These are phyloP conservation scores for Fusarium tupiense DNA, from an alignment of 2,329 filamentous ascomycete species.

Conservation along the genomic window DNA sequence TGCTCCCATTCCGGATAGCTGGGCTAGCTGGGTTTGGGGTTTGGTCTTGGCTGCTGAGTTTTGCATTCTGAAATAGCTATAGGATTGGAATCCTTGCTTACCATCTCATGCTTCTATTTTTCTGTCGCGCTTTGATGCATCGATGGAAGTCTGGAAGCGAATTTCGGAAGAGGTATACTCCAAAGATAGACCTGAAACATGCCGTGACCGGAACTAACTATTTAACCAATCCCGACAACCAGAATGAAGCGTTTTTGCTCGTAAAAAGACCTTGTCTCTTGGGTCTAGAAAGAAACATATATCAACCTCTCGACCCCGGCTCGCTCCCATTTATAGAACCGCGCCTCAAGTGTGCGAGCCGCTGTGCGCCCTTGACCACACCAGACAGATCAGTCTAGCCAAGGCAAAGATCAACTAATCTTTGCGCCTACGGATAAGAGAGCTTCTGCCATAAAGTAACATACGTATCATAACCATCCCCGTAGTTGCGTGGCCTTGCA, in stretches of 20 bases:
- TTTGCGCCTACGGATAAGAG: constrained; percentile 6
- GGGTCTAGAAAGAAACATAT: not conserved
- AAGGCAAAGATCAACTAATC: constrained; percentile 6
- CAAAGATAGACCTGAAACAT: constrained; percentile 1
- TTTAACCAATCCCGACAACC: not conserved
- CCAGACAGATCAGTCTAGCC: constrained; percentile 6
- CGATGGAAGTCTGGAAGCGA: not conserved
- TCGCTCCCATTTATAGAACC: constrained; percentile 39
- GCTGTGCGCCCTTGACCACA: constrained; percentile 9
- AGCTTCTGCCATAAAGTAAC: constrained; percentile 9
- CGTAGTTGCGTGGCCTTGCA: constrained; percentile 35
- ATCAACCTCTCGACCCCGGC: constrained; percentile 4
- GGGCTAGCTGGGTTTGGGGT: not conserved
- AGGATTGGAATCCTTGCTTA: constrained; percentile 23
- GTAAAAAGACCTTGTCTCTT: not conserved
- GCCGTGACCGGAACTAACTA: not conserved
- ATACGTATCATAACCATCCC: not conserved
- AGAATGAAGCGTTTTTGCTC: constrained; percentile 8
- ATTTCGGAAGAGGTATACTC: not conserved
- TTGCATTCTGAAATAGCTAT: constrained; percentile 8
- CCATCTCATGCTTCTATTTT: constrained; percentile 16
- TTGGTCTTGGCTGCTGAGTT: constrained; percentile 1
- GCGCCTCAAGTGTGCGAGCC: constrained; percentile 13
- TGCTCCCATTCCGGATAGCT: not conserved
- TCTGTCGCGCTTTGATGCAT: not conserved